Base-by-base conservation (phyloP, 2,329 filamentous ascomycete genomes). In the Pseudogymnoascus sp. region DNA sequence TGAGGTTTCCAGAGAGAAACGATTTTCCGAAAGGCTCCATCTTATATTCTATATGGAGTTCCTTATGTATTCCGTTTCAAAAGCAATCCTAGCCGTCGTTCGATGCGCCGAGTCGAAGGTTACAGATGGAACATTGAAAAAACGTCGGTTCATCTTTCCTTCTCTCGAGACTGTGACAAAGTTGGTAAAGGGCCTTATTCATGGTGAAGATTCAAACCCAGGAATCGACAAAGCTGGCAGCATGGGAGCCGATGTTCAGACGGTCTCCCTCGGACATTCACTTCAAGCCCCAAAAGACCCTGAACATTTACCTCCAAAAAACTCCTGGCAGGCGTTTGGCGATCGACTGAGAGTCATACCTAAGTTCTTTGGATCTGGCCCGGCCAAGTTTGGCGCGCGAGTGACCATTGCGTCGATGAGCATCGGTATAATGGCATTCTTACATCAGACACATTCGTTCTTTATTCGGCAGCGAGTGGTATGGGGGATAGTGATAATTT, bases 351-450 rank as follows among this genome's bases (percentile, higher is more conserved):
- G 88, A 19, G 72, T 74, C 1, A 71, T 89, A 2, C 79, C 85
- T 0, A 73, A 74, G 8, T 82, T 89, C 64, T 74, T 92, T 2
- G 79, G 82, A 1, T 90, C 87, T 0, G 75, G 81, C 8, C 82
- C 88, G 65, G 89, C 87, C 0, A 72, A 78, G 0, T 91, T 90
- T 68, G 89, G 88, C 0, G 84, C 91, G 64, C 81, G 89, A 5
- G 86, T 84, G 8, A 87, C 87, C 0, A 85, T 84, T 65, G 89
- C 88, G 0, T 89, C 87, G 0, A 87, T 91, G 81, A 86, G 83
- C 1, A 80, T 91, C 40, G 88, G 82, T 0, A 82, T 91, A 43
- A 72, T 90, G 2, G 85, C 81, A 0, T 90, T 83, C 70, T 75
- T 91, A 3, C 77, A 80, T 28, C 71, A 81, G n/a, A 89, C 88